Evolutionary conservation across 371 early-diverging fungal genomes (phyloP), one percentile per base, ranked within the genome.

Genomic region (Rhizopus arrhizus): DNA sequence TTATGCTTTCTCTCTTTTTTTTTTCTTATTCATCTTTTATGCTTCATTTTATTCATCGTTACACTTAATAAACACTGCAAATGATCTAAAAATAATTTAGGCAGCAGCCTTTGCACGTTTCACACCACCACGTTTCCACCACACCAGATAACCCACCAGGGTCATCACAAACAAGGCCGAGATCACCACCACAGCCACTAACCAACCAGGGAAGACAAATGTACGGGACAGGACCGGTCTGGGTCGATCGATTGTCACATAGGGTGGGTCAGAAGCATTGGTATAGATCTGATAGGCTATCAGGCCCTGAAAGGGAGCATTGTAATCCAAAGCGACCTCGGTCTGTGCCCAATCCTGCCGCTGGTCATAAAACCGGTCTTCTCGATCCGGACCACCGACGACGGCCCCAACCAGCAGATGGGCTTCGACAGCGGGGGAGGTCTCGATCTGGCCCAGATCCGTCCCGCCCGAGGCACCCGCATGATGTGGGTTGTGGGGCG

Each of bases 401-500:
- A 87, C 58, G 1, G 82, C 84, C 11, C 88, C 88, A 61, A 84
- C 85, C 9, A 87, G 64, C 0, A 76, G 62, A 61, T 77, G 63
- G 11, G 52, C 45, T 50, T 71, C 71, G 32, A 73, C 63, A 4
- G 75, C 69, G 9, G 73, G 77, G 1, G 72, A 74, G 3, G 59
- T 61, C 31, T 84, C 67, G 33, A 87, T 79, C 15, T 78, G 74
- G 4, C 55, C 65, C 3, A 77, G 57, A 45, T 75, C 75, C 11
- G 69, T 70, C 28, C 87, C 87, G 10, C 85, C 87, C 2, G 83
- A 80, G 0, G 86, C 86, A 28, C 83, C 78, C 6, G 85, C 84
- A 62, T 85, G 85, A 59, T 87, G 87, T n/a, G 87, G 86, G 43
- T 87, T 87, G 47, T 71, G 60, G 9, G 86, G 86, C 0, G 87